A percentile compares a stretch with the other conserved stretches of the same genome.
Evolutionary conservation across 1,284 basidiomycete genomes (phyloP).

Genomic region (Boletus semigastroideus): DNA sequence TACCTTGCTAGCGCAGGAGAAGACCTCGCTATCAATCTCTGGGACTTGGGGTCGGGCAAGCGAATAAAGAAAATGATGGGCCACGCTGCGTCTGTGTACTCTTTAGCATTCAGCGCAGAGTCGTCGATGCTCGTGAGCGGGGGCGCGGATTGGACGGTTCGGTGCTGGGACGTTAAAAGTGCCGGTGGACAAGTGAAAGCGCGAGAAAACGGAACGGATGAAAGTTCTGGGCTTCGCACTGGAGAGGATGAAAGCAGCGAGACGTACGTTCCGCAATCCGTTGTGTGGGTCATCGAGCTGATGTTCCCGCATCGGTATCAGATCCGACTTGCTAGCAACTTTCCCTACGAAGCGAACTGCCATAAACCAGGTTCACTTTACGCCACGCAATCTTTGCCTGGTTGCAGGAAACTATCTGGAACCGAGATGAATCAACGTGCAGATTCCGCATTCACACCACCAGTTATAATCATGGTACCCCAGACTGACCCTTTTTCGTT

Average conservation of each 20-base stretch:
- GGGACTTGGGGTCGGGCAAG: slow-evolving; percentile 93
- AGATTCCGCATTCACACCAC: not conserved
- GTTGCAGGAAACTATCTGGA: slow-evolving; percentile 77
- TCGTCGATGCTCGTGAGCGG: slow-evolving; percentile 89
- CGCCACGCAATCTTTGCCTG: slow-evolving; percentile 90
- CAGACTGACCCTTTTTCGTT: slow-evolving; percentile 1
- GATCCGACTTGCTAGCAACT: slow-evolving; percentile 85
- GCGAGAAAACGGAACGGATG: slow-evolving; percentile 51
- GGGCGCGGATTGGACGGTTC: slow-evolving; percentile 89
- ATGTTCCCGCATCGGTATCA: slow-evolving; percentile 33
- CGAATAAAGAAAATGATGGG: slow-evolving; percentile 98
- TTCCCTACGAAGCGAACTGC: slow-evolving; percentile 97
- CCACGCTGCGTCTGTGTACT: slow-evolving; percentile 86
- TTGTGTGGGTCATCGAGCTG: not conserved
- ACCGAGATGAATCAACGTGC: slow-evolving; percentile 41
- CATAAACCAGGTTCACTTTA: slow-evolving; percentile 90
- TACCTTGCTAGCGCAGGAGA: slow-evolving; percentile 94
- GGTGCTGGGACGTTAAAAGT: slow-evolving; percentile 94
- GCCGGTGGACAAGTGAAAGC: slow-evolving; percentile 65
- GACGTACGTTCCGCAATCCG: slow-evolving; percentile 48
- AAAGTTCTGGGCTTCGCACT: slow-evolving; percentile 33
- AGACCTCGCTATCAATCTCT: slow-evolving; percentile 91
- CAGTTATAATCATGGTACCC: too few species aligned
- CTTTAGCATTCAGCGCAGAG: slow-evolving; percentile 90
- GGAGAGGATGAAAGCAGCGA: slow-evolving; percentile 55